Conservation (phyloP, 2,329 filamentous ascomycete genomes). For the Hyphodiscus sp. region DNA sequence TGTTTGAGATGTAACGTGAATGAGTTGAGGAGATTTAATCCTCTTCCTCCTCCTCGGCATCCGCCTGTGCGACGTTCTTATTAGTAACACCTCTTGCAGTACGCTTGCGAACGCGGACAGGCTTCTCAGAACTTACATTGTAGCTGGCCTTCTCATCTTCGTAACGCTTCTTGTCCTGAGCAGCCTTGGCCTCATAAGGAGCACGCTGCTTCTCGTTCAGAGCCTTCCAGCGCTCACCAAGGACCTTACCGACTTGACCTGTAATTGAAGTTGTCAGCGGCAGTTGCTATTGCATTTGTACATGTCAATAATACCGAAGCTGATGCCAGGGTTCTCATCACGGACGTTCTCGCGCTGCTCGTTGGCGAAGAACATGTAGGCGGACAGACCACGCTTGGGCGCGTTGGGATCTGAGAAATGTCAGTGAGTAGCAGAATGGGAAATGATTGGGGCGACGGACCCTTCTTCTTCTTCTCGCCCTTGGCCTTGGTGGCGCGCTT, state of each 20-base stretch:
- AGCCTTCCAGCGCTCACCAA: constrained; percentile 98
- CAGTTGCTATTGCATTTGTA: background rate
- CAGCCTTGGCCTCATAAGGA: constrained; percentile 96
- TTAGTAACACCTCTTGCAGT: constrained; percentile 24
- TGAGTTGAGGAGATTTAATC: constrained; percentile 21
- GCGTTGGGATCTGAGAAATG: constrained; percentile 76
- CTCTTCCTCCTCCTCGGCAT: constrained; percentile 49
- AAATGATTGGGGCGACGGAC: constrained; percentile 35
- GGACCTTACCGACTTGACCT: constrained; percentile 96
- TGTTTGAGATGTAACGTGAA: constrained; percentile 11
- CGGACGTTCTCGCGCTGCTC: constrained; percentile 98
- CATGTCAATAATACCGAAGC: constrained; percentile 67
- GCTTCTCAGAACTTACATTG: constrained; percentile 55
- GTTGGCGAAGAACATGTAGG: constrained; percentile 99
- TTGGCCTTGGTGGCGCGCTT: constrained; percentile 55
- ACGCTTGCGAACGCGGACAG: constrained; percentile 17
- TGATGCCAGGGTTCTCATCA: constrained; percentile 96
- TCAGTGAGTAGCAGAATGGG: constrained; percentile 8
- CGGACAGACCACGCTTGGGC: constrained; percentile 97
- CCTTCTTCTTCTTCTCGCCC: constrained; percentile 66
- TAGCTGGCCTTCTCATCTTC: constrained; percentile 96
- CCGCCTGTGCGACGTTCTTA: constrained; percentile 41
- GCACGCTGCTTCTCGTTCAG: constrained; percentile 86
- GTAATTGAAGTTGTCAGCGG: constrained; percentile 14
- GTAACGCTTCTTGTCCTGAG: constrained; percentile 96